Evolutionary conservation across 1,284 basidiomycete genomes (phyloP), one percentile per base, ranked within the genome.

Genomic region (Fomes fomentarius): DNA sequence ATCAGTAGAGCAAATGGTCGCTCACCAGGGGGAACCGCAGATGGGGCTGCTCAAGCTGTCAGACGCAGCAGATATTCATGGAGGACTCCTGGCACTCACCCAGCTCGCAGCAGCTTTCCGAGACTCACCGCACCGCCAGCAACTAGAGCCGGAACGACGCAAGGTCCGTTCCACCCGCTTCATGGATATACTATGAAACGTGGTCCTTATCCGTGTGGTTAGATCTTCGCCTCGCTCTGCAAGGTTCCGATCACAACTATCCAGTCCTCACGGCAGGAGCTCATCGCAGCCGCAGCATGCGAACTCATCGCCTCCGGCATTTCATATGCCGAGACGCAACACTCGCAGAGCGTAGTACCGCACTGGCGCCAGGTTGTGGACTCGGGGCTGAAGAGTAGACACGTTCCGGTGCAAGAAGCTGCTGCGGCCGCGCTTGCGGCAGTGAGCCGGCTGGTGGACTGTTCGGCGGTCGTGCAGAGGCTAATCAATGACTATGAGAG

Each of bases 1-100:
- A n/a, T 11, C 35, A 40, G 49, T 28, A 37, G 19, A 37, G 25
- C 50, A 30, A 30, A 48, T 38, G n/a, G 26, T n/a, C n/a, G 45
- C 38, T 43, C 21, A 56, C 40, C 50, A 30, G 24, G 49, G 12
- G n/a, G 57, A 49, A 15, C 46, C 24, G 25, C 63, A 94, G 91
- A 75, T 79, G 17, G 69, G 66, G 19, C 71, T 88, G 19, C 72
- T 96, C 17, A 69, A 74, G 10, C 89, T 87, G 0, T 71, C 87
- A 19, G 94, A 98, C 67, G 65, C 76, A 4, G 75, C 79, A 19
- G 89, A 92, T 64, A 73, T 93, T 2, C 95, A 98, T 67, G 96
- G 96, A 2, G 86, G 82, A n/a, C 71, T 98, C 6, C 76, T 89
- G 12, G 85, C 84, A 1, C 74, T 98, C 26, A 79, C 82, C 5